Evolutionary conservation across 495 filamentous ascomycete genomes (phyloP).

Genomic region (Hypoxylon fragiforme): DNA sequence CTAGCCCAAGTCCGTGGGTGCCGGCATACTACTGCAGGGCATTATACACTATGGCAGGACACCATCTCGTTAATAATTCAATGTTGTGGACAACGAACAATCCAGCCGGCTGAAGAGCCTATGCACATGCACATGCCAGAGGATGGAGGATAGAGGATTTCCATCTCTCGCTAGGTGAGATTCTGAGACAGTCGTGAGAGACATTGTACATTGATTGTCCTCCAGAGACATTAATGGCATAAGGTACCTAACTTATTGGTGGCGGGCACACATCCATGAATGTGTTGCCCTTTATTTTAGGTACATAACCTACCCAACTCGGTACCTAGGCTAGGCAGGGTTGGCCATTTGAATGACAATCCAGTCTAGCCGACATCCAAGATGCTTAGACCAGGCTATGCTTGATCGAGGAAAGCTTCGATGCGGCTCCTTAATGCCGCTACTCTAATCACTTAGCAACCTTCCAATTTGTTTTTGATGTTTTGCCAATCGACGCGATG

Average conservation of each 20-base stretch:
- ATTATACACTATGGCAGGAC: neutral
- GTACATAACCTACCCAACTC: too few relatives aligned
- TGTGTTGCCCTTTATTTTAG: too few relatives aligned
- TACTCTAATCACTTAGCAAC: too few relatives aligned
- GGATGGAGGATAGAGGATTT: neutral
- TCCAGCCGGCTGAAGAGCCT: conserved; percentile 5
- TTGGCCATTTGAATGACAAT: too few relatives aligned
- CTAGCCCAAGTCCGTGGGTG: conserved; percentile 23
- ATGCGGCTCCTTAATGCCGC: conserved; percentile 26
- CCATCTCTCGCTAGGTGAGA: conserved; percentile 7
- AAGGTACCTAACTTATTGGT: conserved; percentile 22
- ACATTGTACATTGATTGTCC: conserved; percentile 23
- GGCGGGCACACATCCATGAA: too few relatives aligned
- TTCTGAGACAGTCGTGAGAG: conserved; percentile 33
- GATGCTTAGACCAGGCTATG: conserved; percentile 11
- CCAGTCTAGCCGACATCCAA: conserved; percentile 2
- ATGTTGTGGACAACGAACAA: conserved; percentile 1
- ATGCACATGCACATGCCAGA: conserved; percentile 30
- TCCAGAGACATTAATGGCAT: conserved; percentile 19
- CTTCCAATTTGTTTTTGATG: too few relatives aligned
- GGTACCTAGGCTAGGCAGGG: neutral
- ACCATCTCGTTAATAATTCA: neutral
- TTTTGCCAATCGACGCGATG: neutral
- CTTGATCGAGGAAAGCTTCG: conserved; percentile 12
- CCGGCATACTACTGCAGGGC: conserved; percentile 25